A percentile compares a stretch with the other conserved stretches of the same genome.
phyloP scores from a whole-genome alignment of 163 green algal species.

The Volvox carteri region DNA sequence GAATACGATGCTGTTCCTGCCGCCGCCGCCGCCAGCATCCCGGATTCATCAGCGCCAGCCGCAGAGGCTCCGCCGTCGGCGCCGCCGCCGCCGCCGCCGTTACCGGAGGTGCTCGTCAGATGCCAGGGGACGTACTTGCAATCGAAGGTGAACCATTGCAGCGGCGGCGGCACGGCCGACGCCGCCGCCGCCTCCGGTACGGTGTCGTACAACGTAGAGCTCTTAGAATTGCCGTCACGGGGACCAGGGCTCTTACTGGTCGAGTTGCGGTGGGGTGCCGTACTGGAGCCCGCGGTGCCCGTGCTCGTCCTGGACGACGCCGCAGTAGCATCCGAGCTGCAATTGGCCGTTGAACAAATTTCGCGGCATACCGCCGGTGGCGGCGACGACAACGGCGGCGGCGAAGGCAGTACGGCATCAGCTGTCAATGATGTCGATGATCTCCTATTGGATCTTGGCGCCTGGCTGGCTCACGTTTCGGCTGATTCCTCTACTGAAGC shows the following conservation, averaged over 20 bases:
- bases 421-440: too few relatives aligned
- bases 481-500: neutral
- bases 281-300: neutral
- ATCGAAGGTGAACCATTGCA: neutral
- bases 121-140: neutral
- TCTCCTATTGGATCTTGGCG: constrained; percentile 4
- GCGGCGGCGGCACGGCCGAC: neutral
- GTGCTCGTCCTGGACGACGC: neutral
- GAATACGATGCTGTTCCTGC: neutral
- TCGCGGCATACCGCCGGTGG: neutral
- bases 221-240: neutral
- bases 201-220: constrained; percentile 7
- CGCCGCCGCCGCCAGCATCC: neutral
- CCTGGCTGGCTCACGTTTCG: neutral
- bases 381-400: neutral
- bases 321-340: neutral
- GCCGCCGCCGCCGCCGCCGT: neutral
- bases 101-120: neutral
- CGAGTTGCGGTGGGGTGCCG: constrained; percentile 2
- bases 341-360: neutral
- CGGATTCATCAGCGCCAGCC: neutral
- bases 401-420: neutral
- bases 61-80: neutral
- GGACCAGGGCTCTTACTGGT: neutral
- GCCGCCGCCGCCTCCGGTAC: neutral